Evolutionary conservation across 2,329 filamentous ascomycete genomes (phyloP).

Genomic region (Thermomyces lanuginosus): DNA sequence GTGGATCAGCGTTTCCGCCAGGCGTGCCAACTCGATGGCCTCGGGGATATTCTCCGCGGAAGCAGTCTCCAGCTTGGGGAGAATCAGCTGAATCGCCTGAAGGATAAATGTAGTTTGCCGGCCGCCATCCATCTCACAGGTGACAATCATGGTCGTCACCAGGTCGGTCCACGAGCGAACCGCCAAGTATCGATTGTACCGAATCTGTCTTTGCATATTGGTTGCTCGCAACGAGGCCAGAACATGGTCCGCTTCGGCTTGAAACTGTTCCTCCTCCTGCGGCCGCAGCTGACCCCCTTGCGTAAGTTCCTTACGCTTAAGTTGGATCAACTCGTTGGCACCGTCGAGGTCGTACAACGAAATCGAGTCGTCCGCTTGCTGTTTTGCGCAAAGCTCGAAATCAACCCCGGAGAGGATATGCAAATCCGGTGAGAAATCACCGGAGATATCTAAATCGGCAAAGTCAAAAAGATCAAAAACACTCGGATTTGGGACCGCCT

Average conservation of each 20-base stretch:
- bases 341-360: conserved; percentile 52
- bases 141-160: conserved; percentile 65
- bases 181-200: conserved; percentile 43
- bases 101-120: conserved; percentile 63
- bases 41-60: conserved; percentile 52
- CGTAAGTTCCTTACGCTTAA: conserved; percentile 28
- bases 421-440: conserved; percentile 36
- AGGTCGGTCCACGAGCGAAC: conserved; percentile 74
- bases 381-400: conserved; percentile 46
- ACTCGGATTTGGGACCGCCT: conserved; percentile 51
- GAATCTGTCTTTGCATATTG: conserved; percentile 25
- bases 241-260: conserved; percentile 23
- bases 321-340: conserved; percentile 53
- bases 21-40: conserved; percentile 57
- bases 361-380: conserved; percentile 36
- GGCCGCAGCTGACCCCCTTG: conserved; percentile 29
- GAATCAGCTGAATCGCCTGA: conserved; percentile 69
- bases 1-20: conserved; percentile 50
- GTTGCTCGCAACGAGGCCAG: conserved; percentile 23
- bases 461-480: conserved; percentile 94
- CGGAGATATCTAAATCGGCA: conserved; percentile 45
- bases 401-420: conserved; percentile 50
- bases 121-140: conserved; percentile 59
- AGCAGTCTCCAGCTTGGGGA: conserved; percentile 71
- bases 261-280: conserved; percentile 26